Percentiles rank a stretch among this genome's conserved stretches.
phyloP scores from a whole-genome alignment of 495 filamentous ascomycete genomes.

The Aspergillus conjunctus region DNA sequence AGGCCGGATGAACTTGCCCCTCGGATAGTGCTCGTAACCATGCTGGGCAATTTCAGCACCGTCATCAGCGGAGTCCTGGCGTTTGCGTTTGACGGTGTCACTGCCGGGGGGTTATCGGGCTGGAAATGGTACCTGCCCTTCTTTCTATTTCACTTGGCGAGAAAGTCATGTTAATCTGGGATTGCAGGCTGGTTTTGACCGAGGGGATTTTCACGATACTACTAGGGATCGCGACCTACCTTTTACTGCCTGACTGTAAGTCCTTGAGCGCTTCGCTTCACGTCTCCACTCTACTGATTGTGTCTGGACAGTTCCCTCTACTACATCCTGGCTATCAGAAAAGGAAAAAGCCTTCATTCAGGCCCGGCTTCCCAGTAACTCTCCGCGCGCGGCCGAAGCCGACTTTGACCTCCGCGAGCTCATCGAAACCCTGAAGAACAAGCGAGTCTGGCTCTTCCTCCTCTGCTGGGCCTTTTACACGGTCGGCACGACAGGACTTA shows the following conservation, averaged over 20 bases:
- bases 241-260: slow-evolving; percentile 46
- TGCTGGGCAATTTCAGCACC: slow-evolving; percentile 33
- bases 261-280: neutral
- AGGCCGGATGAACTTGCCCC: slow-evolving; percentile 46
- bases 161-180: neutral
- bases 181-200: slow-evolving; percentile 36
- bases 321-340: slow-evolving; percentile 42
- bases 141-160: no score
- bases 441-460: slow-evolving; percentile 29
- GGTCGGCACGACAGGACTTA: slow-evolving; percentile 41
- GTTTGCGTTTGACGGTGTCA: slow-evolving; percentile 40
- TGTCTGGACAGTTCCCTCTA: slow-evolving; percentile 38
- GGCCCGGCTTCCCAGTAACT: slow-evolving; percentile 42
- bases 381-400: slow-evolving; percentile 39
- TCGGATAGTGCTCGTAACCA: slow-evolving; percentile 24
- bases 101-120: slow-evolving; percentile 38
- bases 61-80: slow-evolving; percentile 46
- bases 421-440: slow-evolving; percentile 34
- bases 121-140: slow-evolving; percentile 40
- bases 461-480: slow-evolving; percentile 44
- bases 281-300: neutral
- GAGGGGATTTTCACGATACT: slow-evolving; percentile 43
- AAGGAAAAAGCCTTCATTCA: slow-evolving; percentile 46
- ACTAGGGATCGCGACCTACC: slow-evolving; percentile 35
- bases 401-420: slow-evolving; percentile 42